A percentile compares a stretch with the other conserved stretches of the same genome.
Conservation (phyloP, 2,329 filamentous ascomycete genomes). For the Aureobasidium zeae region DNA sequence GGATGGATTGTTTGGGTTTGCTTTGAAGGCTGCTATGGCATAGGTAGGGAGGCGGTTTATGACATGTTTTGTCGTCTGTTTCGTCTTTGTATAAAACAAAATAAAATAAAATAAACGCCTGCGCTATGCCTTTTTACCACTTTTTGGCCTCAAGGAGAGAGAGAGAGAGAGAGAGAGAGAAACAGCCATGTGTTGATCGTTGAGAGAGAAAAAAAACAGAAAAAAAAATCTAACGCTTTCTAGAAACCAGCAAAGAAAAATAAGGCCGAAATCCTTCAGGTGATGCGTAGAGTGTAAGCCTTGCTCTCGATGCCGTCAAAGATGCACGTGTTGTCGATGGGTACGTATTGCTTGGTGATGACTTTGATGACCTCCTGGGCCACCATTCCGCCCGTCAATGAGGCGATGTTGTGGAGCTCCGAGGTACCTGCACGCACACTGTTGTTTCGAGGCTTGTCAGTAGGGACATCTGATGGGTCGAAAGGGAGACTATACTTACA, state of each 20-base stretch:
- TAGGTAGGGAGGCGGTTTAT: too few species aligned
- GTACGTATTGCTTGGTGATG: constrained; percentile 60
- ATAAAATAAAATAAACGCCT: too few species aligned
- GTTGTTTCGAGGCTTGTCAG: constrained; percentile 4
- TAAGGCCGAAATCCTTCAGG: too few species aligned
- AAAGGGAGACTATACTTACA: constrained; percentile 28
- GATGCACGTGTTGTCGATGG: constrained; percentile 54
- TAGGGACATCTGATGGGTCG: neutral
- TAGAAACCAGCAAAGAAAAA: too few species aligned
- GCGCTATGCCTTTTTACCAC: too few species aligned
- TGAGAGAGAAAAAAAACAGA: too few species aligned
- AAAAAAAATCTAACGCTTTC: too few species aligned
- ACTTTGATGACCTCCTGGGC: constrained; percentile 96
- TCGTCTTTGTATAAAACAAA: too few species aligned
- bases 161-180: too few species aligned
- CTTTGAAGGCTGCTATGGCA: constrained; percentile 28
- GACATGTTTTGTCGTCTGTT: too few species aligned
- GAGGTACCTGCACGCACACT: constrained; percentile 65
- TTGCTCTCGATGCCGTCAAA: constrained; percentile 54
- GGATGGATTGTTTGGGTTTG: constrained; percentile 40
- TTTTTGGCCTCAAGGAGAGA: too few species aligned
- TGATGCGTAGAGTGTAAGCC: constrained; percentile 38
- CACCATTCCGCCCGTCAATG: constrained; percentile 79
- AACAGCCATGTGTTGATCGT: too few species aligned
- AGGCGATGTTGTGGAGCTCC: constrained; percentile 87